Evolutionary conservation across 2,329 filamentous ascomycete species (phyloP).

Genomic region (Beauveria sp.): DNA sequence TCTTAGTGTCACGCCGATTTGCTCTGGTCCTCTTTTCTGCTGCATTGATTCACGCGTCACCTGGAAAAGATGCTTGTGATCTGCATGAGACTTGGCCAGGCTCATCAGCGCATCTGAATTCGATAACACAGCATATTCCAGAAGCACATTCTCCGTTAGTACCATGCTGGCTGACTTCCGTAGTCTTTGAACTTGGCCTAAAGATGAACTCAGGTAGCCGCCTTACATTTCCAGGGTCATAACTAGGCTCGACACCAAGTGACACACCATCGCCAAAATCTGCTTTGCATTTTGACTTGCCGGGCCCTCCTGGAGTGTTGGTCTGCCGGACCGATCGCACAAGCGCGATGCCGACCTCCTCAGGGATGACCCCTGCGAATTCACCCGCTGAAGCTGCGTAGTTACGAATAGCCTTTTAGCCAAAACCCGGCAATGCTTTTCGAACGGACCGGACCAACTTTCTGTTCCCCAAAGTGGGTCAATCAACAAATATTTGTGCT

Average conservation of each 20-base stretch:
- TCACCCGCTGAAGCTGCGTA: slow-evolving; percentile 57
- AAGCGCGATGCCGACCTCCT: neutral
- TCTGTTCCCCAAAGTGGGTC: slow-evolving; percentile 83
- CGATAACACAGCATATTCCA: slow-evolving; percentile 74
- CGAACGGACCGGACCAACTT: slow-evolving; percentile 81
- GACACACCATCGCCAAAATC: slow-evolving; percentile 46
- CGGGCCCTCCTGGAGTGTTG: neutral
- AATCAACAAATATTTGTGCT: slow-evolving; percentile 86
- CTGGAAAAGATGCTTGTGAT: slow-evolving; percentile 50
- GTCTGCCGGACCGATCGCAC: slow-evolving; percentile 1
- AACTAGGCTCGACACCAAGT: slow-evolving; percentile 65
- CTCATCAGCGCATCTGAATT: slow-evolving; percentile 68
- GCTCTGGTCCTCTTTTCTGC: slow-evolving; percentile 1
- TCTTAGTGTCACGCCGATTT: slow-evolving; percentile 1
- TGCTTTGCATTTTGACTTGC: slow-evolving; percentile 17
- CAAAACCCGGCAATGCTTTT: slow-evolving; percentile 61
- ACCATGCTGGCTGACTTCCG: slow-evolving; percentile 82
- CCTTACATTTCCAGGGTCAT: slow-evolving; percentile 74
- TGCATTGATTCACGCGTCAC: neutral
- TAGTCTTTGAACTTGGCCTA: slow-evolving; percentile 71
- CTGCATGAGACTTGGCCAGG: slow-evolving; percentile 48
- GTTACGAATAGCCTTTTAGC: slow-evolving; percentile 41
- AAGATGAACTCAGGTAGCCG: slow-evolving; percentile 73
- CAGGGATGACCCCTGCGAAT: neutral
- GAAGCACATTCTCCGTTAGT: slow-evolving; percentile 80